Conservation (phyloP, 495 filamentous ascomycete genomes). For the Cudoniella acicularis region DNA sequence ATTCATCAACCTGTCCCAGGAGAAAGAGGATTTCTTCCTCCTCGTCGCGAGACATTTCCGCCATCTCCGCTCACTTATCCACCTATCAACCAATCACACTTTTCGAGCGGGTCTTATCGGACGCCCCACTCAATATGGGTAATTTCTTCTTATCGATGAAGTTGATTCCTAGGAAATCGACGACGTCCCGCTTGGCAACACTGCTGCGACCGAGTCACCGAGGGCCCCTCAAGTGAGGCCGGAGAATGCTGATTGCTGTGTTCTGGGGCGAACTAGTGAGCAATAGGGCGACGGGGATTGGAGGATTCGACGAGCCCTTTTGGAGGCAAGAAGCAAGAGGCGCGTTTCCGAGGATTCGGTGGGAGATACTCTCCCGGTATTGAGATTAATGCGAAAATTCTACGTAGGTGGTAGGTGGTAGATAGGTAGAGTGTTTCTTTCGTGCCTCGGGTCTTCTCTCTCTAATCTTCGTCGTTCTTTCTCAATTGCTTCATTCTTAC, state of each 20-base stretch:
- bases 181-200: neutral
- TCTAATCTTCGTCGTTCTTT: neutral
- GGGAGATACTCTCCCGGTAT: neutral
- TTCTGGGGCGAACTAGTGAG: no score
- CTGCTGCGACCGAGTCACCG: no score
- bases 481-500: neutral
- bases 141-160: neutral
- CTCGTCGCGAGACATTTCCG: neutral
- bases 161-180: neutral
- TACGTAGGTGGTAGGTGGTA: no score
- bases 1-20: no score
- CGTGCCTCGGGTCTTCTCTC: neutral
- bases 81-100: neutral
- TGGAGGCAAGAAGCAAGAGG: no score
- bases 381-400: neutral
- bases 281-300: neutral
- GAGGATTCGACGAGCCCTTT: no score
- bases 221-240: no score
- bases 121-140: neutral
- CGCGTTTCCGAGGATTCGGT: slow-evolving; percentile 17
- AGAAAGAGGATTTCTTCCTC: neutral
- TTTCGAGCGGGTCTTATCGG: neutral
- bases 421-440: neutral
- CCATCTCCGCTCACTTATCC: neutral
- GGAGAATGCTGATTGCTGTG: slow-evolving; percentile 1